Conservation (phyloP, 108 stramenopile species). For the Skeletonema marinoi region DNA sequence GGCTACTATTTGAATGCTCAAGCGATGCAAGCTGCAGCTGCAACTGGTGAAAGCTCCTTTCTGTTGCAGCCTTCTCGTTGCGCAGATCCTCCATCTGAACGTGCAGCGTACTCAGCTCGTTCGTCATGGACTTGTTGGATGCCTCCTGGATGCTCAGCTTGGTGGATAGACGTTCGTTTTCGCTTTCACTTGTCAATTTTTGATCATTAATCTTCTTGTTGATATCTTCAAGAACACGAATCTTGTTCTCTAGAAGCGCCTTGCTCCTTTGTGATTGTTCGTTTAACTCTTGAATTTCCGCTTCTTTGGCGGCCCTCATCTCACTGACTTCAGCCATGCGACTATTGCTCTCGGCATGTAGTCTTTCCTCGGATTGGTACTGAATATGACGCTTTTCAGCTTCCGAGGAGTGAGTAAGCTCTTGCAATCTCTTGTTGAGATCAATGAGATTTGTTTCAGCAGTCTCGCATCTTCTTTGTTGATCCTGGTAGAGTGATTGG, state of each 20-base stretch:
- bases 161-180: slow-evolving; percentile 34
- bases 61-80: slow-evolving; percentile 34
- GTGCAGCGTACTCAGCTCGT: slow-evolving; percentile 32
- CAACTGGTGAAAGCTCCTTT: slow-evolving; percentile 43
- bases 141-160: slow-evolving; percentile 42
- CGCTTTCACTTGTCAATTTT: slow-evolving; percentile 25
- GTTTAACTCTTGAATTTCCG: slow-evolving; percentile 37
- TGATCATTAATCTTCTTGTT: slow-evolving; percentile 37
- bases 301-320: slow-evolving; percentile 38
- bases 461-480: slow-evolving; percentile 26
- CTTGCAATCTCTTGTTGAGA: slow-evolving; percentile 26
- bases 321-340: slow-evolving; percentile 34
- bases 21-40: slow-evolving; percentile 42
- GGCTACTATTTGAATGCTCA: slow-evolving; percentile 32
- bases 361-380: slow-evolving; percentile 32
- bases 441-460: slow-evolving; percentile 37
- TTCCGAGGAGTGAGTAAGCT: slow-evolving; percentile 35
- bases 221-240: slow-evolving; percentile 33
- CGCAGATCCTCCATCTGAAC: slow-evolving; percentile 19
- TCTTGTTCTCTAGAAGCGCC: slow-evolving; percentile 28
- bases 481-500: slow-evolving; percentile 13
- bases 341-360: slow-evolving; percentile 26
- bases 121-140: slow-evolving; percentile 34
- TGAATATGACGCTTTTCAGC: slow-evolving; percentile 36
- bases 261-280: slow-evolving; percentile 24